Evolutionary conservation across 2,329 filamentous ascomycete species (phyloP).

Genomic region (Phyllosticta citrichinensis): DNA sequence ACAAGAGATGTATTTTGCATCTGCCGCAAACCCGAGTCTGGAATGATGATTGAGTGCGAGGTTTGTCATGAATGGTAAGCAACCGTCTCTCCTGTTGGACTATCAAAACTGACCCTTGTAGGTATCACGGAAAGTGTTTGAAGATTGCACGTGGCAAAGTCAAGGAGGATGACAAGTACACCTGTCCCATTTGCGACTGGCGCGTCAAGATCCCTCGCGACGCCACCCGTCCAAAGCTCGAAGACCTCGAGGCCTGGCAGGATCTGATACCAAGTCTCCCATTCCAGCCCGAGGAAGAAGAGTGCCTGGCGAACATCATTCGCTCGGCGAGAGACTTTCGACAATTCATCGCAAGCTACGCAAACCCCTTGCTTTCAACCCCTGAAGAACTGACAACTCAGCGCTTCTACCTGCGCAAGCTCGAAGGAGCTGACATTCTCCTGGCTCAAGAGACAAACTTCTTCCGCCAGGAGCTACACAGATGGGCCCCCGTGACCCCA

Average conservation of each 20-base stretch:
- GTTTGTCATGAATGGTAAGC: slow-evolving; percentile 91
- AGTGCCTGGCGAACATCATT: slow-evolving; percentile 75
- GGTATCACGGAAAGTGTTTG: slow-evolving; percentile 95
- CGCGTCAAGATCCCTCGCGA: slow-evolving; percentile 94
- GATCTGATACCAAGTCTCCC: slow-evolving; percentile 72
- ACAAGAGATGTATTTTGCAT: slow-evolving; percentile 89
- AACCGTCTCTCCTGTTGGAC: background rate
- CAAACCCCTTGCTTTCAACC: slow-evolving; percentile 70
- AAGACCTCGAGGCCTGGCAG: slow-evolving; percentile 75
- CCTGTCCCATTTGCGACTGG: slow-evolving; percentile 96
- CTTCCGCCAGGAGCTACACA: slow-evolving; percentile 90
- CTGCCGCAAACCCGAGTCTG: slow-evolving; percentile 82
- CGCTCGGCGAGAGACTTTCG: slow-evolving; percentile 76
- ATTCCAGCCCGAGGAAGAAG: slow-evolving; percentile 93
- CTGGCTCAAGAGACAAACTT: slow-evolving; percentile 94
- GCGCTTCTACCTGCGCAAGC: slow-evolving; percentile 91
- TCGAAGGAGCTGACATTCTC: slow-evolving; percentile 91
- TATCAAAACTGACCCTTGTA: slow-evolving; percentile 30
- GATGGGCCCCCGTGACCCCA: slow-evolving; percentile 83
- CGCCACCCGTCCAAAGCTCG: slow-evolving; percentile 86
- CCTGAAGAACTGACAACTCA: slow-evolving; percentile 81
- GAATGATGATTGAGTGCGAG: slow-evolving; percentile 99
- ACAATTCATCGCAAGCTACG: slow-evolving; percentile 68
- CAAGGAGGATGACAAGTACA: slow-evolving; percentile 97
- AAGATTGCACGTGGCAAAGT: slow-evolving; percentile 97